phyloP scores from a whole-genome alignment of 1,284 basidiomycete genomes.

The Mycena sp. region DNA sequence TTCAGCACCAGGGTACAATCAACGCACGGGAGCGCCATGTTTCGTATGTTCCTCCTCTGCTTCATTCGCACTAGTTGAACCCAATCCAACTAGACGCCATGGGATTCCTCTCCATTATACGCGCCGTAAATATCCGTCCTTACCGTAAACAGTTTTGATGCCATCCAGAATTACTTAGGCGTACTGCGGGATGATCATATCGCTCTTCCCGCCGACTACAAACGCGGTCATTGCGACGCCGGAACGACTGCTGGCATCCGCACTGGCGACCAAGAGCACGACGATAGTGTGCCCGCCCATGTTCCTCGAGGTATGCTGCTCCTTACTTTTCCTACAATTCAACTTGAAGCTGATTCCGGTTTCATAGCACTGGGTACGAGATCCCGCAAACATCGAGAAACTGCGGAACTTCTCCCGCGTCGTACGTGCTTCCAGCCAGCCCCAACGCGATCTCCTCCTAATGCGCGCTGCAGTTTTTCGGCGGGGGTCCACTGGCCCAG shows the following conservation, averaged over 20 bases:
- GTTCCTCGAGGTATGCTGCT: background rate
- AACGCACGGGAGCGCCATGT: constrained; percentile 30
- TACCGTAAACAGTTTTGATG: background rate
- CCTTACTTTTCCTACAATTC: background rate
- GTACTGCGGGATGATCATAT: background rate
- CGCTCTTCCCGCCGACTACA: background rate
- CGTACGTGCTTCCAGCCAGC: background rate
- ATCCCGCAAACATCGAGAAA: constrained; percentile 4
- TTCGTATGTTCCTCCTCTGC: constrained; percentile 19
- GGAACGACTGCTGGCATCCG: background rate
- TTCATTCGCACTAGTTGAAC: background rate
- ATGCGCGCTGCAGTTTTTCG: constrained; percentile 5
- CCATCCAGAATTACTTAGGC: background rate
- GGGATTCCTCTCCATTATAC: constrained; percentile 4
- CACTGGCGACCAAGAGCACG: constrained; percentile 2
- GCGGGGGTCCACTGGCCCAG: constrained; percentile 13
- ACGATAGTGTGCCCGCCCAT: constrained; percentile 10
- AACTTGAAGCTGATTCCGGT: background rate
- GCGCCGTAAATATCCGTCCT: background rate
- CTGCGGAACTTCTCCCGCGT: background rate
- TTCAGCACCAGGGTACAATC: background rate
- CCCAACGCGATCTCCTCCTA: background rate
- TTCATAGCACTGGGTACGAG: background rate
- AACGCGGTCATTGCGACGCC: background rate
- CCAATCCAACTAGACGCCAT: constrained; percentile 1